These are phyloP conservation scores for Albatrellus sp. DNA, from an alignment of 1,284 basidiomycete genomes.

Conservation along the genomic window DNA sequence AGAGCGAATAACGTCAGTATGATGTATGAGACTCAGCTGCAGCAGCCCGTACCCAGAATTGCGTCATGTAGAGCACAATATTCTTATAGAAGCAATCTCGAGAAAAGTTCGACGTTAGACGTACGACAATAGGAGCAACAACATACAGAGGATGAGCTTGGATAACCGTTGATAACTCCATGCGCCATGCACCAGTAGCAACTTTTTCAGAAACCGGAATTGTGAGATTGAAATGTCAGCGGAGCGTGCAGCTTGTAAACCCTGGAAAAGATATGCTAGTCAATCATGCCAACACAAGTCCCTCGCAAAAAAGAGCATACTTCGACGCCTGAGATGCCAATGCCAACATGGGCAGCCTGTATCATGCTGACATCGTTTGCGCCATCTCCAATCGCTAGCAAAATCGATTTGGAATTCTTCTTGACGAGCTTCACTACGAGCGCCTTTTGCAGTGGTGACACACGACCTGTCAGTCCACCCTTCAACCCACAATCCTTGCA, in stretches of 20 bases:
- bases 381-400: slow-evolving; percentile 94
- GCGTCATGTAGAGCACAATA: slow-evolving; percentile 94
- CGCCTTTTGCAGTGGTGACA: slow-evolving; percentile 96
- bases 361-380: slow-evolving; percentile 98
- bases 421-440: slow-evolving; percentile 98
- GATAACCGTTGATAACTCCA: slow-evolving; percentile 97
- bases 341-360: slow-evolving; percentile 93
- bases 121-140: background rate
- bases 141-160: slow-evolving; percentile 87
- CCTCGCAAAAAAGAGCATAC: slow-evolving; percentile 19
- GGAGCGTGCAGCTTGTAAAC: slow-evolving; percentile 92
- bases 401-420: slow-evolving; percentile 84
- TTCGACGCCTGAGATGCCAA: slow-evolving; percentile 97
- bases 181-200: slow-evolving; percentile 92
- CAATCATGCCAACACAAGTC: background rate
- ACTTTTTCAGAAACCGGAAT: slow-evolving; percentile 93
- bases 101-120: background rate
- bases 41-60: slow-evolving; percentile 77
- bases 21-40: background rate
- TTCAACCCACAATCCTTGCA: slow-evolving; percentile 1
- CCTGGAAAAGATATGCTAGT: slow-evolving; percentile 29
- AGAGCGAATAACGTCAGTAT: slow-evolving; percentile 3
- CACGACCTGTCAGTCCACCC: slow-evolving; percentile 56
- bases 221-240: slow-evolving; percentile 98
- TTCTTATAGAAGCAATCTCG: slow-evolving; percentile 94